A percentile compares a stretch with the other conserved stretches of the same genome.
These are phyloP conservation scores for Oenanthe javanica DNA, from an alignment of 140 eudicot genomes.

Conservation along the genomic window DNA sequence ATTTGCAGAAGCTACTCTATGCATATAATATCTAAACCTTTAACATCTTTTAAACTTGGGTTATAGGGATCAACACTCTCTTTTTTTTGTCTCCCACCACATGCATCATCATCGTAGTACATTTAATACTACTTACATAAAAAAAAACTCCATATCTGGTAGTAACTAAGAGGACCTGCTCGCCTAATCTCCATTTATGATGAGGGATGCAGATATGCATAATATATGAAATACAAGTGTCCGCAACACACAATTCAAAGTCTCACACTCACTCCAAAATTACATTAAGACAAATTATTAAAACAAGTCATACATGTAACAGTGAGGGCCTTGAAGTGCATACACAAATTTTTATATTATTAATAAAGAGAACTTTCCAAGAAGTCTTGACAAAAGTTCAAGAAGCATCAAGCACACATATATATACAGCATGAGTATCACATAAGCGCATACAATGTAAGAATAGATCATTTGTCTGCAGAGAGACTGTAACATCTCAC, in stretches of 20 bases:
- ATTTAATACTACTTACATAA: neutral
- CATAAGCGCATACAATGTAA: neutral
- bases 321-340: neutral
- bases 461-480: neutral
- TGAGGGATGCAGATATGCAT: neutral
- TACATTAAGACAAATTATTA: no score
- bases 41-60: neutral
- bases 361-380: neutral
- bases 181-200: neutral
- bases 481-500: neutral
- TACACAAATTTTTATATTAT: neutral
- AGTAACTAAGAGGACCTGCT: neutral
- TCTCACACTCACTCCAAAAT: neutral
- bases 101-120: neutral
- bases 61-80: neutral
- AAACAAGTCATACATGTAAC: neutral
- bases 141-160: neutral
- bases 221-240: neutral
- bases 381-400: neutral
- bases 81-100: neutral
- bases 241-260: neutral
- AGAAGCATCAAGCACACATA: neutral
- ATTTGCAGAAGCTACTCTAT: neutral
- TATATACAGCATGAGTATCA: neutral
- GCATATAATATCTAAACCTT: neutral